A percentile compares a stretch with the other conserved stretches of the same genome.
phyloP scores from a whole-genome alignment of 805 yeast species.

The Ogataea salicorniae region DNA sequence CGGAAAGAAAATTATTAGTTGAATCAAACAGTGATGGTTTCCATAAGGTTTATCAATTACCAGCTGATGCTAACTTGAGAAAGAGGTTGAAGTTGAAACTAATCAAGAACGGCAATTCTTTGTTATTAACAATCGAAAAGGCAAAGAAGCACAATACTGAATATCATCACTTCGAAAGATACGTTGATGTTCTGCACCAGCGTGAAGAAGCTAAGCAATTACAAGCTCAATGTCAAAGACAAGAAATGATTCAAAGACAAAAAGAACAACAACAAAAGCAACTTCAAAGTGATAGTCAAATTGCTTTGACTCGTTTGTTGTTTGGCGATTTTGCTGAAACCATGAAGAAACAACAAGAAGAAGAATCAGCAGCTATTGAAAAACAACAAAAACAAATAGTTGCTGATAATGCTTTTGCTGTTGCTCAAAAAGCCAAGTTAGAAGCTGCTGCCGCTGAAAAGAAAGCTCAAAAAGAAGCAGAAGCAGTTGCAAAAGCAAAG shows the following conservation, averaged over 20 bases:
- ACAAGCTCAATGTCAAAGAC: background rate
- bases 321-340: background rate
- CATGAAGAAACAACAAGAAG: background rate
- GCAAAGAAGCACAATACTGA: background rate
- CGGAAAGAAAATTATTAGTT: constrained; percentile 13
- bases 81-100: constrained; percentile 12
- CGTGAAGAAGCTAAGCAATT: background rate
- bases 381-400: background rate
- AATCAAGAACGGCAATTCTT: constrained; percentile 17
- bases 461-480: background rate
- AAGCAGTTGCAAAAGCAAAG: background rate
- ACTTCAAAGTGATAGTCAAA: background rate
- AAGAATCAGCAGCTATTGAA: background rate
- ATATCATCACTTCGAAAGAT: constrained; percentile 1
- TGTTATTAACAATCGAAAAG: constrained; percentile 16
- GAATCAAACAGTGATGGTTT: constrained; percentile 20
- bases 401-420: background rate
- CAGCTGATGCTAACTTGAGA: constrained; percentile 19
- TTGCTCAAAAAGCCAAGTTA: background rate
- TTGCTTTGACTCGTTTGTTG: constrained; percentile 1
- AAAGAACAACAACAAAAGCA: background rate
- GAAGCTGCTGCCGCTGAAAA: background rate
- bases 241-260: background rate
- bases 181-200: background rate
- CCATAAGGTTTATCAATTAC: constrained; percentile 18